A percentile compares a stretch with the other conserved stretches of the same genome.
These are phyloP conservation scores for Candida coleopterorum DNA, from an alignment of 805 yeast genomes.

Conservation along the genomic window DNA sequence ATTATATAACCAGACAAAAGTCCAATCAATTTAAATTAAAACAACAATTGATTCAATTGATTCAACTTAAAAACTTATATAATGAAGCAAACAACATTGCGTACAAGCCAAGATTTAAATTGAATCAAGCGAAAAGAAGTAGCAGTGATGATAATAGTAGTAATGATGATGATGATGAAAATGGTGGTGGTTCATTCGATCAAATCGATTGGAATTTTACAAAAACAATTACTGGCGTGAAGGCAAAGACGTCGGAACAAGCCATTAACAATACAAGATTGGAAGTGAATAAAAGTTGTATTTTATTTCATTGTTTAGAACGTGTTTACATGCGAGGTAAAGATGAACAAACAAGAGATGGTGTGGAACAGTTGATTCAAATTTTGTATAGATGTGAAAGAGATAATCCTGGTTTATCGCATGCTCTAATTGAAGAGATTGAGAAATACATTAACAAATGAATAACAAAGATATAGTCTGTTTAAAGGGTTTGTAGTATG, in stretches of 20 bases:
- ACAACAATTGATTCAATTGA: conserved; percentile 3
- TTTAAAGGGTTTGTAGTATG: conserved; percentile 3
- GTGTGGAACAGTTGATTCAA: conserved; percentile 41
- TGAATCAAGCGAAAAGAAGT: background rate
- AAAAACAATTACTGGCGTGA: background rate
- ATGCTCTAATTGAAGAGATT: conserved; percentile 64
- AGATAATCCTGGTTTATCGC: conserved; percentile 58
- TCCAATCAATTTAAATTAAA: conserved; percentile 7
- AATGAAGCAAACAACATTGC: conserved; percentile 14
- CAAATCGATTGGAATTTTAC: conserved; percentile 5
- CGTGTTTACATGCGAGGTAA: conserved; percentile 50
- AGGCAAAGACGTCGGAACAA: too few relatives aligned
- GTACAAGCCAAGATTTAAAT: conserved; percentile 25
- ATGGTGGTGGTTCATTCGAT: background rate
- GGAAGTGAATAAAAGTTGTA: conserved; percentile 22
- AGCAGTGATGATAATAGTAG: conserved; percentile 18
- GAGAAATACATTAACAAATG: conserved; percentile 7
- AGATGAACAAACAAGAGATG: conserved; percentile 40
- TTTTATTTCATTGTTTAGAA: conserved; percentile 41
- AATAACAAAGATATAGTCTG: too few relatives aligned
- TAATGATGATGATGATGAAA: conserved; percentile 17
- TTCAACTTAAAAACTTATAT: conserved; percentile 8
- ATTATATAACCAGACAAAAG: conserved; percentile 38
- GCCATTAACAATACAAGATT: background rate
- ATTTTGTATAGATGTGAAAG: conserved; percentile 43